phyloP scores from a whole-genome alignment of 805 yeast genomes.

The Kuraishia molischiana region DNA sequence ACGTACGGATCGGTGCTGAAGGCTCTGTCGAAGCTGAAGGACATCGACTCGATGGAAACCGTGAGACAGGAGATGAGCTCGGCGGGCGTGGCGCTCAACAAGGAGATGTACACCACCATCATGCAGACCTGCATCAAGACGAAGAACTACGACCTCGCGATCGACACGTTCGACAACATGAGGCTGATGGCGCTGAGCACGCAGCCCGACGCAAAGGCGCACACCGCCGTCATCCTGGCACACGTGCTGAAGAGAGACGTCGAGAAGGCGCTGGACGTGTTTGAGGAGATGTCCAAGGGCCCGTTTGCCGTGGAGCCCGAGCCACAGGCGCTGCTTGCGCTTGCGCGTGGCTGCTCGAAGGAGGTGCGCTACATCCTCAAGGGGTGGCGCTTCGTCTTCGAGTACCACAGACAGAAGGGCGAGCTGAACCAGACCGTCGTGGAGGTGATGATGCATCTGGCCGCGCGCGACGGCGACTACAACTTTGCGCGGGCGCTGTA shows the following conservation, averaged over 20 bases:
- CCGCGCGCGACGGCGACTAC: slow-evolving; percentile 76
- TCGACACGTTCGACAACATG: slow-evolving; percentile 72
- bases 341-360: slow-evolving; percentile 62
- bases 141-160: slow-evolving; percentile 48
- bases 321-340: slow-evolving; percentile 35
- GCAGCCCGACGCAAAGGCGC: slow-evolving; percentile 59
- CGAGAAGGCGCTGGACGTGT: slow-evolving; percentile 69
- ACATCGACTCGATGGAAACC: slow-evolving; percentile 27
- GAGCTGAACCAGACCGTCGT: slow-evolving; percentile 31
- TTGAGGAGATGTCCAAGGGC: slow-evolving; percentile 50
- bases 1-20: slow-evolving; percentile 35
- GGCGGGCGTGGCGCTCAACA: slow-evolving; percentile 30
- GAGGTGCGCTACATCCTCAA: slow-evolving; percentile 32
- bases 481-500: slow-evolving; percentile 61
- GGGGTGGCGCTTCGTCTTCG: slow-evolving; percentile 76
- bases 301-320: slow-evolving; percentile 27
- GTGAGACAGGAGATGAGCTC: slow-evolving; percentile 27
- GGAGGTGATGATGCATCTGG: slow-evolving; percentile 62
- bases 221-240: slow-evolving; percentile 61
- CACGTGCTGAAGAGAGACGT: slow-evolving; percentile 53
- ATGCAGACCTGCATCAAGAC: slow-evolving; percentile 50
- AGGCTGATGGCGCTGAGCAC: slow-evolving; percentile 62
- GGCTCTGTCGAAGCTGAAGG: slow-evolving; percentile 31
- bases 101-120: slow-evolving; percentile 42
- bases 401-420: slow-evolving; percentile 38